These are phyloP conservation scores for Pistacia atlantica DNA, from an alignment of 345 rosid genomes.

Conservation along the genomic window DNA sequence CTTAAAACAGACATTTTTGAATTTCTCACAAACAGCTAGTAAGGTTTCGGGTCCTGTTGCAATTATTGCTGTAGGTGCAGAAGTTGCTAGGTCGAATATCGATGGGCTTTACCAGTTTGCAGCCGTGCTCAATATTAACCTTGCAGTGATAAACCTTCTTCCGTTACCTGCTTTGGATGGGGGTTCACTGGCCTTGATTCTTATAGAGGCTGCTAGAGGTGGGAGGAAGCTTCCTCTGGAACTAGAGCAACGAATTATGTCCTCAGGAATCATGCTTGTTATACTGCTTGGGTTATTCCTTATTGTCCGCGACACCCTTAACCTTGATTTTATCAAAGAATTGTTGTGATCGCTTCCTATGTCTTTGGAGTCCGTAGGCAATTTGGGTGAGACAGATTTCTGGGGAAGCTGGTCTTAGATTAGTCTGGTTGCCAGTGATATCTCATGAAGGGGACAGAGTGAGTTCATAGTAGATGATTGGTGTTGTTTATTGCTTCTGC, in stretches of 20 bases:
- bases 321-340: constrained; percentile 81
- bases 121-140: constrained; percentile 80
- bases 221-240: constrained; percentile 91
- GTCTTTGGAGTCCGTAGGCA: constrained; percentile 11
- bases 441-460: neutral
- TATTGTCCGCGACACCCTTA: constrained; percentile 82
- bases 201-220: constrained; percentile 83
- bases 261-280: constrained; percentile 88
- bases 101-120: constrained; percentile 93
- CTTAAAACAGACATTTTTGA: constrained; percentile 76
- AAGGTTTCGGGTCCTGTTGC: constrained; percentile 94
- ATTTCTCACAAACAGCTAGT: constrained; percentile 88
- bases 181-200: constrained; percentile 85
- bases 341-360: constrained; percentile 50
- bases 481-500: constrained; percentile 18
- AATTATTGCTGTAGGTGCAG: constrained; percentile 95
- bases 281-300: constrained; percentile 80
- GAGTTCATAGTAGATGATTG: neutral
- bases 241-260: constrained; percentile 86
- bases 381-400: neutral
- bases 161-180: constrained; percentile 97
- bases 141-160: constrained; percentile 85
- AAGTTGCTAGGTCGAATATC: constrained; percentile 90
- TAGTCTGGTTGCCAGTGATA: constrained; percentile 12
- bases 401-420: constrained; percentile 6